These are phyloP conservation scores for Pseudogymnoascus sp. DNA, from an alignment of 2,329 filamentous ascomycete species.

Conservation along the genomic window DNA sequence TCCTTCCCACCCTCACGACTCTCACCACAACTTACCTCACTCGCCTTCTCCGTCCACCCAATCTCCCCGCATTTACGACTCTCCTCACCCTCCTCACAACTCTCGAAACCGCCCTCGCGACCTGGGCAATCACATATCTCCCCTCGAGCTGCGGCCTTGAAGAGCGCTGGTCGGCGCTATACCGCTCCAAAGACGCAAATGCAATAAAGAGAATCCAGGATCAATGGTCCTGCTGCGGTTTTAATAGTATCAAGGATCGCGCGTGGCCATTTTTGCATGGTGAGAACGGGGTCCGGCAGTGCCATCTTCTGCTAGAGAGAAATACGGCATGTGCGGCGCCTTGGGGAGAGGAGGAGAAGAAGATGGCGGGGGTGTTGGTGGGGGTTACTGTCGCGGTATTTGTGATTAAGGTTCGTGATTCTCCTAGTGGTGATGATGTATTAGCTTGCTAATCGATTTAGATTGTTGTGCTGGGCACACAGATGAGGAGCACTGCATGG, in stretches of 20 bases:
- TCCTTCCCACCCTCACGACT: constrained; percentile 25
- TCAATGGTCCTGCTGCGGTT: constrained; percentile 57
- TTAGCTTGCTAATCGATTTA: constrained; percentile 1
- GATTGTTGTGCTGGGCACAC: constrained; percentile 20
- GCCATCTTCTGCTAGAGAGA: too few species aligned
- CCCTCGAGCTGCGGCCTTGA: constrained; percentile 45
- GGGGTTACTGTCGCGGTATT: constrained; percentile 45
- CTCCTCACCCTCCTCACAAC: constrained; percentile 26
- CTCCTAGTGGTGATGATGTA: neutral
- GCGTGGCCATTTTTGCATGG: constrained; percentile 50
- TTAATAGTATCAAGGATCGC: constrained; percentile 48
- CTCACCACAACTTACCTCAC: constrained; percentile 18
- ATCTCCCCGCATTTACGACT: constrained; percentile 18
- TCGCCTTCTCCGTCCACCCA: neutral
- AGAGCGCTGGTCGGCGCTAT: constrained; percentile 48
- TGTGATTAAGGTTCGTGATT: constrained; percentile 44
- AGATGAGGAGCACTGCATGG: constrained; percentile 23
- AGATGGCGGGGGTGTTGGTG: constrained; percentile 46
- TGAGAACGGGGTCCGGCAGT: too few species aligned
- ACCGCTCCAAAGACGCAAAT: constrained; percentile 38
- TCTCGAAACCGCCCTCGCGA: constrained; percentile 27
- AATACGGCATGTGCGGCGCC: constrained; percentile 40
- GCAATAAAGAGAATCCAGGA: constrained; percentile 56
- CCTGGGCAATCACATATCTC: constrained; percentile 25
- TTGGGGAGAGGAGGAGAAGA: constrained; percentile 50